phyloP scores from a whole-genome alignment of 179 eudicot genomes.

The Vitellaria paradoxa region DNA sequence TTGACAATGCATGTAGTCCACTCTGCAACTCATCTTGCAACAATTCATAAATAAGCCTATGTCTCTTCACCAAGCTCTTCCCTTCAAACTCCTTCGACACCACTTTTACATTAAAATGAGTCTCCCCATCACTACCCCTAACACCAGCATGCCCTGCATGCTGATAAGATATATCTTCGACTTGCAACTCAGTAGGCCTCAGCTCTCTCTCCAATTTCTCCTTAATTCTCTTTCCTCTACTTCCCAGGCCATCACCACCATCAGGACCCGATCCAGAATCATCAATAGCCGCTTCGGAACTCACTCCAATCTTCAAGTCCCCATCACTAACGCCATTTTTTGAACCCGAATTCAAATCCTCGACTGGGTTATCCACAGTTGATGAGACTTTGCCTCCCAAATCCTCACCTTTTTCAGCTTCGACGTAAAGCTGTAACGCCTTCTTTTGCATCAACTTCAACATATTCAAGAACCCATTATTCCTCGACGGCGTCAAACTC shows the following conservation, averaged over 20 bases:
- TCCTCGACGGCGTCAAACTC: constrained; percentile 80
- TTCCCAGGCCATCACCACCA: constrained; percentile 39
- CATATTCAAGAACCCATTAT: constrained; percentile 93
- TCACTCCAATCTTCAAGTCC: neutral
- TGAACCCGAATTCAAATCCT: constrained; percentile 14
- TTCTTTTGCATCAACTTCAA: constrained; percentile 76
- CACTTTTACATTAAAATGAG: constrained; percentile 75
- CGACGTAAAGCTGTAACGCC: constrained; percentile 56
- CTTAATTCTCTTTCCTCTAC: constrained; percentile 67
- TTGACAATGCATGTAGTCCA: constrained; percentile 86
- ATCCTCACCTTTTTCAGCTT: constrained; percentile 43
- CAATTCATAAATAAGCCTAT: constrained; percentile 66
- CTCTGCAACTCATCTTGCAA: constrained; percentile 85
- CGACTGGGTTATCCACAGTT: neutral
- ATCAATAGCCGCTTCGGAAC: constrained; percentile 16
- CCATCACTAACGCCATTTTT: constrained; percentile 11
- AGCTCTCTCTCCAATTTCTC: constrained; percentile 62
- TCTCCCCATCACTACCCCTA: constrained; percentile 67
- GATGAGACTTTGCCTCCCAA: neutral
- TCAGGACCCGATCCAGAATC: constrained; percentile 13
- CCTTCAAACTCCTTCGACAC: constrained; percentile 76
- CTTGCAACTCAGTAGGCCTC: constrained; percentile 51
- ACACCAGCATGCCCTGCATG: constrained; percentile 89
- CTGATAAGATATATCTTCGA: constrained; percentile 84
- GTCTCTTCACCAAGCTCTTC: constrained; percentile 87